A percentile compares a stretch with the other conserved stretches of the same genome.
Evolutionary conservation across 192 early-diverging fungal genomes (phyloP).

Genomic region (Podila epigama): DNA sequence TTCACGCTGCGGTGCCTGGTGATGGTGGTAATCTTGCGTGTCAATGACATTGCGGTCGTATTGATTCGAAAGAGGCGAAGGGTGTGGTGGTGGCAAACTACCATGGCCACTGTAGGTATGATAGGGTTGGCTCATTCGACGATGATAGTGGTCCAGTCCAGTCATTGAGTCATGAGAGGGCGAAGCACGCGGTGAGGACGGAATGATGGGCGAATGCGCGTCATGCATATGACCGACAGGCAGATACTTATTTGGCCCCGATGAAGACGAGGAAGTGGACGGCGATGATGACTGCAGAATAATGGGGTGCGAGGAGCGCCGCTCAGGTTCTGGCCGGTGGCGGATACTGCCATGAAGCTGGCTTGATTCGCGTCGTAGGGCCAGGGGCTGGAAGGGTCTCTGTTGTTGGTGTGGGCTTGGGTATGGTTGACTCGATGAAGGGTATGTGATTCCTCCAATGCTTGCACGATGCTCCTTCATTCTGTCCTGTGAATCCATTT

Average conservation of each 20-base stretch:
- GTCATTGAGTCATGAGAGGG: neutral
- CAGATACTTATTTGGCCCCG: conserved; percentile 4
- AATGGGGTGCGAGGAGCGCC: conserved; percentile 24
- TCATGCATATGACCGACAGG: neutral
- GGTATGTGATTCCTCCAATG: conserved; percentile 1
- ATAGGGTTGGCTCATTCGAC: conserved; percentile 41
- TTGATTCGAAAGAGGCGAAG: neutral
- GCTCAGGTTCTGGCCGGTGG: conserved; percentile 1
- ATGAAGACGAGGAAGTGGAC: no score
- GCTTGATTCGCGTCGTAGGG: conserved; percentile 18
- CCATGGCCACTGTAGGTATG: neutral
- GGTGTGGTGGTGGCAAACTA: conserved; percentile 12
- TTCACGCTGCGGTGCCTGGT: conserved; percentile 7
- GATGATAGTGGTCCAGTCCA: conserved; percentile 6
- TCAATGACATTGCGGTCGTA: conserved; percentile 23
- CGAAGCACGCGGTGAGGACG: conserved; percentile 11
- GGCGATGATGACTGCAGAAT: conserved; percentile 4
- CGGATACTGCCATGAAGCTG: conserved; percentile 5
- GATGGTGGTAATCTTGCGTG: conserved; percentile 6
- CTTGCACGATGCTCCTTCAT: conserved; percentile 7
- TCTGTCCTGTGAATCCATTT: conserved; percentile 8
- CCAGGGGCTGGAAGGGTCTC: conserved; percentile 7
- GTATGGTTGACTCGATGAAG: conserved; percentile 6
- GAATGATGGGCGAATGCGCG: conserved; percentile 5
- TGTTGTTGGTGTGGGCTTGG: conserved; percentile 20